A percentile compares a stretch with the other conserved stretches of the same genome.
phyloP scores from a whole-genome alignment of 495 filamentous ascomycete species.

The Glonium stellatum region DNA sequence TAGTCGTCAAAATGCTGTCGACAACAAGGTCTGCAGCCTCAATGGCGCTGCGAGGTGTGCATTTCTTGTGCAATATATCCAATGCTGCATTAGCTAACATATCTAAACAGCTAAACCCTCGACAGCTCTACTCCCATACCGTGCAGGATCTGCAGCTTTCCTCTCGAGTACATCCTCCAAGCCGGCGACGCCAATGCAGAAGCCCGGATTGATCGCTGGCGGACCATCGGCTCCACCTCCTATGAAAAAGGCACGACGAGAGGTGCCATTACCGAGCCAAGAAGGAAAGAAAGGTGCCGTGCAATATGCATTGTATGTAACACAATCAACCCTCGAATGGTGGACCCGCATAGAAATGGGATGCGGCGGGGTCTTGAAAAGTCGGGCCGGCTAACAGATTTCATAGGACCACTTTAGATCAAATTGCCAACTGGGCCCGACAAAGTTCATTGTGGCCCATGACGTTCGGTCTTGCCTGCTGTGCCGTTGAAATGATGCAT shows the following conservation, averaged over 20 bases:
- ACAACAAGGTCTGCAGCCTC: conserved; percentile 57
- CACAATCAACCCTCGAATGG: neutral
- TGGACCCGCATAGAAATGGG: neutral
- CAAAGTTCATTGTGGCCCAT: conserved; percentile 94
- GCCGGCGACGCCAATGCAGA: conserved; percentile 42
- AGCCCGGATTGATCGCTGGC: conserved; percentile 34
- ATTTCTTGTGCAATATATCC: conserved; percentile 2
- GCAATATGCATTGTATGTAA: conserved; percentile 93
- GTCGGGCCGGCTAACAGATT: neutral
- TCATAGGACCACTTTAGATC: conserved; percentile 77
- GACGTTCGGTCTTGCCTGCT: conserved; percentile 96
- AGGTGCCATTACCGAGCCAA: conserved; percentile 85
- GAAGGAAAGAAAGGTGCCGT: conserved; percentile 88
- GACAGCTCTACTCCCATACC: conserved; percentile 52
- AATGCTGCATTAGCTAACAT: conserved; percentile 34
- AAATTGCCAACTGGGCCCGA: conserved; percentile 89
- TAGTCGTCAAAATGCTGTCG: conserved; percentile 50
- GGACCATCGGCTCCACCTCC: conserved; percentile 35
- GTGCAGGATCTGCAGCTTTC: conserved; percentile 44
- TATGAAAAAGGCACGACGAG: conserved; percentile 51
- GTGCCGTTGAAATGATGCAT: conserved; percentile 98
- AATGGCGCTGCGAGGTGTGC: conserved; percentile 64
- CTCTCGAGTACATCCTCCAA: conserved; percentile 58
- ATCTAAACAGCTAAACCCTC: conserved; percentile 51
- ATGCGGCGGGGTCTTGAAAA: neutral